Percentiles rank a stretch among this genome's conserved stretches.
Evolutionary conservation across 129 eudicot species (phyloP).

Genomic region (sunflower (Helianthus annuus)): HanXRQr2.0-SUNRISE NC_035442.2:90152577-90153076

Average conservation of each 20-base stretch:
- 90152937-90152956: slow-evolving; percentile 21
- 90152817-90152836: neutral
- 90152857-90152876: neutral
- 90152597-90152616: no score
- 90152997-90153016: slow-evolving; percentile 70
- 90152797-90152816: slow-evolving; percentile 32
- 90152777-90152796: slow-evolving; percentile 29
- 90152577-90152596: no score
- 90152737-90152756: neutral
- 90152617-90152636: no score
- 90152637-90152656: no score
- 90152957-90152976: slow-evolving; percentile 6
- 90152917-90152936: slow-evolving; percentile 28
- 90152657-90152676: no score
- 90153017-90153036: slow-evolving; percentile 51
- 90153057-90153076: slow-evolving; percentile 84
- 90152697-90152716: no score
- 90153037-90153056: slow-evolving; percentile 72
- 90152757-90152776: neutral
- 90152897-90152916: neutral
- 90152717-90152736: neutral
- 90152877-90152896: neutral
- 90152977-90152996: slow-evolving; percentile 35
- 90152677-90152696: no score
- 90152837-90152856: neutral